Base-by-base conservation (phyloP, 495 filamentous ascomycete species). In the Lasiosphaeria miniovina region DNA sequence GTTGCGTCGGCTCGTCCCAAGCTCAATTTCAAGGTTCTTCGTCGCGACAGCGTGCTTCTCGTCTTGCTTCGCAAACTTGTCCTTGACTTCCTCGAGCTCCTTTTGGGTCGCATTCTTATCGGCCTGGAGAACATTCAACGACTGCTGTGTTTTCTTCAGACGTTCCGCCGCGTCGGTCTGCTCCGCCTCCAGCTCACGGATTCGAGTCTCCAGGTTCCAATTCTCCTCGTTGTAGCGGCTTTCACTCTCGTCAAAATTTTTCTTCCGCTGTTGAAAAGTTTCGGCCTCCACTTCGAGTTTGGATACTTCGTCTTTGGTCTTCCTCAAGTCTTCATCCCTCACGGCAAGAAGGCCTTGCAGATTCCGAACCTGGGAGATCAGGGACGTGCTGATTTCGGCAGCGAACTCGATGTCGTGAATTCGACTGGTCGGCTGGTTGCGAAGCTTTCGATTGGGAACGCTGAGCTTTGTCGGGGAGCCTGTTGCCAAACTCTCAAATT, bases 161-260 rank as follows among this genome's bases (percentile, higher is more conserved):
- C 87, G 86, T 64, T 91, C 90, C 7, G 85, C 80, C 0, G 88
- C 81, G 9, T 94, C 91, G 67, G 84, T 87, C 49, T 83, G 78
- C 14, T 81, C 73, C 7, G 88, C 82, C 60, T 88, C 79, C 33
- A 92, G 77, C 55, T 97, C 92, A 58, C 95, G 94, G 33, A 90
- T 83, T 64, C 89, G 87, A 2, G 91, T 91, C 74, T 97, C 94
- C 48, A 98, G 80, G 60, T 88, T 90, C 94, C 94, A 98, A 68
- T 98, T 98, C 69, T 96, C 93, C 68, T 98, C 94, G 71, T 96
- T 98, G 72, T 93, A 96, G 15, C 90, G 85, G 70, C 91, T 88
- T 74, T 98, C 94, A 65, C 88, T 95, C 71, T 98, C 94, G 65
- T 96, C 92, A 38, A 98, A 77, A 6, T 79, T 80, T 65, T 88